These are phyloP conservation scores for Puccinia polysora DNA, from an alignment of 1,284 basidiomycete species.

Conservation along the genomic window DNA sequence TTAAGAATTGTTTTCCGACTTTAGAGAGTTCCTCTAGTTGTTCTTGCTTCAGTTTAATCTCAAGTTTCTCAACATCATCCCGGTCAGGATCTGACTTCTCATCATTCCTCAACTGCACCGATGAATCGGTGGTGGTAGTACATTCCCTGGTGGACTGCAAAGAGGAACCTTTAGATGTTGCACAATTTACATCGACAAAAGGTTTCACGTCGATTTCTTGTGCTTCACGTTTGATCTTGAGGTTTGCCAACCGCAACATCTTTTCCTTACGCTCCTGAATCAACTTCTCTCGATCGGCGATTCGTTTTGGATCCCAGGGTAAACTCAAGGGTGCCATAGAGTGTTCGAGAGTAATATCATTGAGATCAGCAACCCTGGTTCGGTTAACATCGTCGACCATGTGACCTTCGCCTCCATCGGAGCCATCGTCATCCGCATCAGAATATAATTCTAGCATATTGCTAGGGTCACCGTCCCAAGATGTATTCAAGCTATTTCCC, in stretches of 20 bases:
- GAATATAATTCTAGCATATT: slow-evolving; percentile 18
- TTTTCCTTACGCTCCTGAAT: neutral
- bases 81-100: too few species aligned
- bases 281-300: slow-evolving; percentile 30
- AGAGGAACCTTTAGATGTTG: too few species aligned
- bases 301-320: slow-evolving; percentile 33
- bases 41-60: slow-evolving; percentile 28
- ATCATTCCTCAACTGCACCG: too few species aligned
- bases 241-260: neutral
- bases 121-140: too few species aligned
- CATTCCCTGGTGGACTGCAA: too few species aligned
- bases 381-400: neutral
- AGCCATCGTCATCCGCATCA: slow-evolving; percentile 14
- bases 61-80: neutral
- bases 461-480: slow-evolving; percentile 8
- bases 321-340: slow-evolving; percentile 34
- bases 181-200: too few species aligned
- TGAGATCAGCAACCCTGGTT: slow-evolving; percentile 26
- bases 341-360: slow-evolving; percentile 40
- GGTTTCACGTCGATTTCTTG: neutral
- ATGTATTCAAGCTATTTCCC: slow-evolving; percentile 1
- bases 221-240: slow-evolving; percentile 20
- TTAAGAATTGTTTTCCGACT: slow-evolving; percentile 24
- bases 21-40: slow-evolving; percentile 30
- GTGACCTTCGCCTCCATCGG: neutral